These are phyloP conservation scores for Russula compacta DNA, from an alignment of 768 basidiomycete species.

Conservation along the genomic window DNA sequence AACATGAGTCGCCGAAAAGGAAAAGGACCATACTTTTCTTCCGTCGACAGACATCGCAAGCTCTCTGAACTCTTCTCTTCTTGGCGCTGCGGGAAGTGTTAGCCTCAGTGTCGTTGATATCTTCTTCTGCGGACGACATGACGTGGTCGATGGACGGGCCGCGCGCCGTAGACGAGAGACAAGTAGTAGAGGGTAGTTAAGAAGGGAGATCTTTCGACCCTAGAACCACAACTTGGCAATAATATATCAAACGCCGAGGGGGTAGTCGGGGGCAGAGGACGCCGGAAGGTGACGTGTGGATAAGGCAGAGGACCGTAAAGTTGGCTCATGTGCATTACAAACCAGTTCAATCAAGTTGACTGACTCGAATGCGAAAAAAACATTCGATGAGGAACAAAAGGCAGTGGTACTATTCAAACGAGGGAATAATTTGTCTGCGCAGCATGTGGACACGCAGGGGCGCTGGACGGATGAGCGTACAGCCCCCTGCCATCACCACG, in stretches of 20 bases:
- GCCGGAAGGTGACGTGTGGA: slow-evolving; percentile 4
- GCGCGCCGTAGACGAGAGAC: background rate
- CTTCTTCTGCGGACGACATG: slow-evolving; percentile 65
- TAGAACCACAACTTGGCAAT: background rate
- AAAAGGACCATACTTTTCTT: slow-evolving; percentile 59
- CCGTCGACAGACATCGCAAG: slow-evolving; percentile 74
- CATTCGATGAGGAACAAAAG: background rate
- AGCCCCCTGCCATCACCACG: too few species aligned
- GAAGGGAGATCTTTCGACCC: background rate
- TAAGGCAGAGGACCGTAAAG: background rate
- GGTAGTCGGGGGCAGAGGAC: background rate
- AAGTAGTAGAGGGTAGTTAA: background rate
- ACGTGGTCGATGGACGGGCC: background rate
- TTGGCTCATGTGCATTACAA: background rate
- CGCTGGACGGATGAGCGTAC: background rate
- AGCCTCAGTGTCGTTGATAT: slow-evolving; percentile 40
- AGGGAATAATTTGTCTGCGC: background rate
- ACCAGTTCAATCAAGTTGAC: background rate
- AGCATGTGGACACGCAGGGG: background rate
- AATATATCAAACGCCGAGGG: background rate
- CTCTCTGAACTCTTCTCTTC: slow-evolving; percentile 65
- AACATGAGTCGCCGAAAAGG: background rate
- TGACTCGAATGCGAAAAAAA: slow-evolving; percentile 8
- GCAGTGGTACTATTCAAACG: background rate
- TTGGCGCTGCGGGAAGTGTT: slow-evolving; percentile 36